Percentiles rank a stretch among this genome's conserved stretches.
Conservation (phyloP, 129 eudicot species). For the carrot (Daucus carota) region DNA sequence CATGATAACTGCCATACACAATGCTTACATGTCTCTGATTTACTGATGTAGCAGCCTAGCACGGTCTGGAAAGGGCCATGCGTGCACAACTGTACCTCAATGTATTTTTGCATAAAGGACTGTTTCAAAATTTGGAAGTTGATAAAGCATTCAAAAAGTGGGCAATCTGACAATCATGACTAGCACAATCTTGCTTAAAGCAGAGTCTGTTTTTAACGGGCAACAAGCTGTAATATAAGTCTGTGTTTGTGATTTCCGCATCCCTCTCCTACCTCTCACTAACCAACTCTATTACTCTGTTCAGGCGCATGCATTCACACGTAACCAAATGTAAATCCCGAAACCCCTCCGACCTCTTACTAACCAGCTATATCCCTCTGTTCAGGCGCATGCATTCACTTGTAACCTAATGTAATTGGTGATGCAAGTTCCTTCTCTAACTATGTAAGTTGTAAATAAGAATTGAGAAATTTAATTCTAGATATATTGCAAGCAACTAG, state of each 20-base stretch:
- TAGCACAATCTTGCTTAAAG: neutral
- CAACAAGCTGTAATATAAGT: neutral
- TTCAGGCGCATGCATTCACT: neutral
- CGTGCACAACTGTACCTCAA: neutral
- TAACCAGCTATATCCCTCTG: neutral
- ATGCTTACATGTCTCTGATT: neutral
- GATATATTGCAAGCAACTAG: neutral
- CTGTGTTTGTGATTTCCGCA: neutral
- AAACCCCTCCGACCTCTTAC: neutral
- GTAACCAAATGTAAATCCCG: neutral
- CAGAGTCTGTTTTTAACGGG: neutral
- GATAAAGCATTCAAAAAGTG: neutral
- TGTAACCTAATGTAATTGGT: neutral
- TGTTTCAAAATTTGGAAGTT: neutral
- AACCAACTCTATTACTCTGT: neutral
- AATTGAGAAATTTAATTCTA: neutral
- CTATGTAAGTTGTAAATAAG: neutral
- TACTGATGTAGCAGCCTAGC: no score
- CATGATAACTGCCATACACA: neutral
- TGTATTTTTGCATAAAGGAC: neutral
- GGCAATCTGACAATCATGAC: neutral
- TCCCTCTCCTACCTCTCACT: neutral
- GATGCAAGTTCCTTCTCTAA: neutral
- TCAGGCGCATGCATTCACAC: neutral
- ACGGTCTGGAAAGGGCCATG: neutral